These are phyloP conservation scores for Wallacemonas sp. DNA, from an alignment of 208 protist species.

Conservation along the genomic window DNA sequence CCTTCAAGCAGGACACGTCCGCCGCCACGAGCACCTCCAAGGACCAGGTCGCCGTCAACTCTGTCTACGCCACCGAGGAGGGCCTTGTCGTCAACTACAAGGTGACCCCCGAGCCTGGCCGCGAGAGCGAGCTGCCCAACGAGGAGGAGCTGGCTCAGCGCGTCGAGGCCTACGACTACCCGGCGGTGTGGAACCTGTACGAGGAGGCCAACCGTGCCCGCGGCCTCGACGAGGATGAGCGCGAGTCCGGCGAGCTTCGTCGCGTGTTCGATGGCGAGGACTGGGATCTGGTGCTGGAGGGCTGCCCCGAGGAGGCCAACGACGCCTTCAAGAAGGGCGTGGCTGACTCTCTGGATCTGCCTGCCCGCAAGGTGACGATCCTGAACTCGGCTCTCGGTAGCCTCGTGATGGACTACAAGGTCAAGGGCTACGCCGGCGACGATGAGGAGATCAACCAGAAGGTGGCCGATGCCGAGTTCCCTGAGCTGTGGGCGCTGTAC, in stretches of 20 bases:
- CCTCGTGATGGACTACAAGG: slow-evolving; percentile 23
- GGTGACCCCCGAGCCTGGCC: slow-evolving; percentile 1
- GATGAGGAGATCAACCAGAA: slow-evolving; percentile 20
- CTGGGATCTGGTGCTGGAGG: slow-evolving; percentile 36
- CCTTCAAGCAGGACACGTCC: slow-evolving; percentile 34
- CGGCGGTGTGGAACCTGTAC: slow-evolving; percentile 30
- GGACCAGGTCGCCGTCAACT: slow-evolving; percentile 21
- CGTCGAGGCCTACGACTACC: slow-evolving; percentile 33
- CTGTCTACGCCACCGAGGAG: slow-evolving; percentile 18
- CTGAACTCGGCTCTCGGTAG: slow-evolving; percentile 7
- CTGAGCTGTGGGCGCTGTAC: slow-evolving; percentile 45
- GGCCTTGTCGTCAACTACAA: slow-evolving; percentile 30
- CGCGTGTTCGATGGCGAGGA: slow-evolving; percentile 22
- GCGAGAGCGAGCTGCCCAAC: background rate
- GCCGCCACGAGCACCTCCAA: slow-evolving; percentile 21
- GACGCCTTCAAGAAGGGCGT: slow-evolving; percentile 39
- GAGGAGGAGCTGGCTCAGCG: slow-evolving; percentile 18
- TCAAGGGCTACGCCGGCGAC: slow-evolving; percentile 14
- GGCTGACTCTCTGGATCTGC: slow-evolving; percentile 22
- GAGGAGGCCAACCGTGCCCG: slow-evolving; percentile 7
- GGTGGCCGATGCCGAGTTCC: slow-evolving; percentile 25
- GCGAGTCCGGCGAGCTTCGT: slow-evolving; percentile 44
- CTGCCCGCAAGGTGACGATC: slow-evolving; percentile 26
- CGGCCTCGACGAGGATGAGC: slow-evolving; percentile 2
- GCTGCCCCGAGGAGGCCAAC: slow-evolving; percentile 35